A percentile compares a stretch with the other conserved stretches of the same genome.
phyloP scores from a whole-genome alignment of 257 asterid genomes.

The Penstemon davidsonii region DNA sequence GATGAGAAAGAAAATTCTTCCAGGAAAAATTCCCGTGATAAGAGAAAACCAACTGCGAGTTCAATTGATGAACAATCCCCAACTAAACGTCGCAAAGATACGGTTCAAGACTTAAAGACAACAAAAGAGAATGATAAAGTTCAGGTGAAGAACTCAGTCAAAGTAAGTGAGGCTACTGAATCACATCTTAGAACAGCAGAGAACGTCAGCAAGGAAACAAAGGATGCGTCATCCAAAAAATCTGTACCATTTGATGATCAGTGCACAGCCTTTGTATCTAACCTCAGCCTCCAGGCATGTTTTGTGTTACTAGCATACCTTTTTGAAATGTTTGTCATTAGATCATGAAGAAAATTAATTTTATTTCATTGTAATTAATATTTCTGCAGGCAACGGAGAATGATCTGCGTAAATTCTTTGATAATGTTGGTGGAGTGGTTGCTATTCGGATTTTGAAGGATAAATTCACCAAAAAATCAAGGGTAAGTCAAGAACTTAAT shows the following conservation, averaged over 20 bases:
- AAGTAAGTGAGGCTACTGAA: conserved; percentile 42
- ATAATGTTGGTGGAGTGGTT: conserved; percentile 87
- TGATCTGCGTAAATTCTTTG: conserved; percentile 67
- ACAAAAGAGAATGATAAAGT: conserved; percentile 37
- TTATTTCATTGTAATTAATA: conserved; percentile 13
- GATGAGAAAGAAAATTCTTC: conserved; percentile 51
- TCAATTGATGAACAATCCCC: conserved; percentile 53
- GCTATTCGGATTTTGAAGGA: conserved; percentile 76
- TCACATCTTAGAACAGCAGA: conserved; percentile 37
- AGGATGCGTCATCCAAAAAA: conserved; percentile 46
- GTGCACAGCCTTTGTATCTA: conserved; percentile 87
- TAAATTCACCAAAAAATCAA: conserved; percentile 75
- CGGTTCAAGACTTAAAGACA: conserved; percentile 41
- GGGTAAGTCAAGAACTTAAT: conserved; percentile 51
- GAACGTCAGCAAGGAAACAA: conserved; percentile 41
- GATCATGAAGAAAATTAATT: conserved; percentile 20
- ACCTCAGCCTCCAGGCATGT: conserved; percentile 67
- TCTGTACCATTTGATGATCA: conserved; percentile 60
- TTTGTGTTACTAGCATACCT: conserved; percentile 19
- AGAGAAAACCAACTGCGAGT: conserved; percentile 65
- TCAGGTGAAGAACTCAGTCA: conserved; percentile 40
- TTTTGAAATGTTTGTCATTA: conserved; percentile 4
- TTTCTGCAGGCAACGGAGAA: conserved; percentile 63
- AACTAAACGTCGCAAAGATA: conserved; percentile 67
- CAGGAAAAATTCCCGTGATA: conserved; percentile 57